Evolutionary conservation across 148 eudicot genomes (phyloP), one percentile per base, ranked within the genome.

Genomic region (Rhododendron kiyosumense): DNA sequence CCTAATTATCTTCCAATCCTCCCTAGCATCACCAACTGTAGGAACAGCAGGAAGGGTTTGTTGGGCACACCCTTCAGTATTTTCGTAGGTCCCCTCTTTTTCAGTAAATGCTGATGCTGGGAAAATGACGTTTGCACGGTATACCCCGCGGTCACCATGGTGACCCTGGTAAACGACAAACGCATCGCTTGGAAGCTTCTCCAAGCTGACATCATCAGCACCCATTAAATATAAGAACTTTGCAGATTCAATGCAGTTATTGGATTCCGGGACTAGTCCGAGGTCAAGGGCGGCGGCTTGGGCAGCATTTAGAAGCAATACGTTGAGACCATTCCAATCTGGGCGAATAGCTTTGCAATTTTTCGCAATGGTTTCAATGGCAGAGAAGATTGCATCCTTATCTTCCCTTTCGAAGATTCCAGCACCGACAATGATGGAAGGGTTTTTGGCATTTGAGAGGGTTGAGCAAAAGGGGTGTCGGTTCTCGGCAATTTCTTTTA

Each of bases 91-190:
- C 11, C 98, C 99, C 86, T 95, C 98, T 78, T 97, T 97, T 89
- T 97, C 99, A 9, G 91, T 81, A 88, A 97, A 97, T 73, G 99
- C 99, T 10, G 99, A 91, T 82, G 98, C 91, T 11, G 99, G 99
- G 38, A 97, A 84, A 84, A 97, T 97, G 30, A 95, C 94, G 86
- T 95, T 95, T 22, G 99, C 99, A 26, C 99, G 95, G 78, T 97
- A 97, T 63, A 97, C 99, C 43, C 94, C 88, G 17, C 83, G 87
- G 81, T 97, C 99, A 77, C 99, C 99, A 81, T 97, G 99, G 87
- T 97, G 99, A 20, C 99, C 99, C 90, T 97, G 99, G 90, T 97
- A 97, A 38, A 97, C 98, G 28, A 97, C 98, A 87, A 97, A 97
- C 12, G 98, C 96, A 88, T 97, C 98, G 22, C 85, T 86, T 5